phyloP scores from a whole-genome alignment of 768 basidiomycete genomes.

The Lactarius trivialis region DNA sequence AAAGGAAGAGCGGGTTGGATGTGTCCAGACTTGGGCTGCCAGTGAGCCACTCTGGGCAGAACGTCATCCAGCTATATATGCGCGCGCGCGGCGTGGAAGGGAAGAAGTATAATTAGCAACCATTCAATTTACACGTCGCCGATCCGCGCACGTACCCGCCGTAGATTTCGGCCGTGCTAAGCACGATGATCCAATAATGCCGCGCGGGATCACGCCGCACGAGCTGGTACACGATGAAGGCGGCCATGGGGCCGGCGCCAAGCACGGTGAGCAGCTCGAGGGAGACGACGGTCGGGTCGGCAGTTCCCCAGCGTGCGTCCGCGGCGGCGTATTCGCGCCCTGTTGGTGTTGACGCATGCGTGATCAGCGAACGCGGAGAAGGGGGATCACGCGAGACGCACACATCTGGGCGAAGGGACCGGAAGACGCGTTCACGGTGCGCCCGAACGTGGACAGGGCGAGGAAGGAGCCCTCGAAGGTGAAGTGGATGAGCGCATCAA shows the following conservation, averaged over 20 bases:
- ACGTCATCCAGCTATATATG: conserved; percentile 63
- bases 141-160: conserved; percentile 47
- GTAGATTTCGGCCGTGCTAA: conserved; percentile 71
- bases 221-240: conserved; percentile 63
- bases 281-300: conserved; percentile 75
- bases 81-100: not conserved
- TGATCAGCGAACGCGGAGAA: not conserved
- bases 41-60: conserved; percentile 79
- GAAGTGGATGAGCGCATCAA: conserved; percentile 78
- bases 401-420: conserved; percentile 72
- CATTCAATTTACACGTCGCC: not conserved
- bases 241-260: conserved; percentile 67
- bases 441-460: conserved; percentile 68
- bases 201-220: conserved; percentile 56
- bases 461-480: conserved; percentile 76
- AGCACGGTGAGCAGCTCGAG: conserved; percentile 81
- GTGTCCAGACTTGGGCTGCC: conserved; percentile 68
- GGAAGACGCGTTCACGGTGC: conserved; percentile 59
- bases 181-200: conserved; percentile 74
- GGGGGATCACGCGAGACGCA: conserved; percentile 35
- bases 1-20: conserved; percentile 62
- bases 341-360: conserved; percentile 25
- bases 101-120: not conserved
- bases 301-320: conserved; percentile 73
- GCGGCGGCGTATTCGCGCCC: conserved; percentile 80